These are phyloP conservation scores for Suillus placidus DNA, from an alignment of 768 basidiomycete genomes.

Conservation along the genomic window DNA sequence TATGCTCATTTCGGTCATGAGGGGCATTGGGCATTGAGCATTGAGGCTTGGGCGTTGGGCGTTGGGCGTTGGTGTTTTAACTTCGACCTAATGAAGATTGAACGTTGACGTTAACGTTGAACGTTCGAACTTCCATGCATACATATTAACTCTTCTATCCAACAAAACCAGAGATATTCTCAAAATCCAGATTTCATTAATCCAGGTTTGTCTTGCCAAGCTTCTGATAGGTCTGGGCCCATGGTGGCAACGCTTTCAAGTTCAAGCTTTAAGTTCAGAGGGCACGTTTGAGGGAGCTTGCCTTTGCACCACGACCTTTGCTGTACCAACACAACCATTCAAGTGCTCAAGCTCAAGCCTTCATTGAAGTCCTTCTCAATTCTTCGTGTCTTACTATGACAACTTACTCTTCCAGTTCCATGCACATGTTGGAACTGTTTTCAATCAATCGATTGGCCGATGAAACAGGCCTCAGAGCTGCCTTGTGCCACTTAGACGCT, in stretches of 20 bases:
- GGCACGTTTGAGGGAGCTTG: background rate
- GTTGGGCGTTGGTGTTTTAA: too few species aligned
- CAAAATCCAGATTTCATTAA: background rate
- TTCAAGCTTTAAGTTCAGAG: background rate
- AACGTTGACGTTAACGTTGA: too few species aligned
- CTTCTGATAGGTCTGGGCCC: background rate
- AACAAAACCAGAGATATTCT: background rate
- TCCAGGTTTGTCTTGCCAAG: background rate
- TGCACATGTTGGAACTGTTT: background rate
- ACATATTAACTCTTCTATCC: too few species aligned
- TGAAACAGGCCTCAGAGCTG: constrained; percentile 21
- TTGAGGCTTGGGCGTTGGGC: too few species aligned
- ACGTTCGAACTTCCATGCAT: too few species aligned
- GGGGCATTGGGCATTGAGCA: too few species aligned
- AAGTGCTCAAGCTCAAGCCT: background rate
- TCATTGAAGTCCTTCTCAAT: background rate
- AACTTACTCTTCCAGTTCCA: too few species aligned
- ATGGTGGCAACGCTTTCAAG: background rate
- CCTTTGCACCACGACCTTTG: background rate
- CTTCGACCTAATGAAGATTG: too few species aligned
- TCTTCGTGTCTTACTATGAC: background rate
- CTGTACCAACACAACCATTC: background rate
- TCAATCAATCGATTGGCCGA: constrained; percentile 15
- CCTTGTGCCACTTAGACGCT: constrained; percentile 19
- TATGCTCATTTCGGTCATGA: too few species aligned